Conservation (phyloP, 2,329 filamentous ascomycete species). For the Fusarium sp. region DNA sequence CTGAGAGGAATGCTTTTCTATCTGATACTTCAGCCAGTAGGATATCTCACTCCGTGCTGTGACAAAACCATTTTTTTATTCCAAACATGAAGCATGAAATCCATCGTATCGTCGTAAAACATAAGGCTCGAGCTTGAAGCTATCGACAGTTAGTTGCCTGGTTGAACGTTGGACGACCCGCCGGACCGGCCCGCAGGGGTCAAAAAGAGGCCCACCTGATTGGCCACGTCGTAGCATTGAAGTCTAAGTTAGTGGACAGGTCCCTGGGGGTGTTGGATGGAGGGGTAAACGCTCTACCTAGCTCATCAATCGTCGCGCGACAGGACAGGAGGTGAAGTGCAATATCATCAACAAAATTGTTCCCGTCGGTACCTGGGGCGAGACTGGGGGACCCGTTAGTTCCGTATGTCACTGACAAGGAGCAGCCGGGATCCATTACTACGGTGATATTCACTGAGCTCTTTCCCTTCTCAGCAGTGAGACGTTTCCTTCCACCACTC, state of each 20-base stretch:
- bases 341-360: slow-evolving; percentile 21
- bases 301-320: slow-evolving; percentile 1
- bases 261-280: slow-evolving; percentile 20
- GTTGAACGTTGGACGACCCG: slow-evolving; percentile 23
- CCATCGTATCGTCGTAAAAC: background rate
- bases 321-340: background rate
- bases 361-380: background rate
- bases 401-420: background rate
- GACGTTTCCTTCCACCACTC: slow-evolving; percentile 27
- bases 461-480: slow-evolving; percentile 22
- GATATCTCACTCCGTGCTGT: background rate
- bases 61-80: background rate
- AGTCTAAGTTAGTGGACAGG: slow-evolving; percentile 6
- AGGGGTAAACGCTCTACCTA: slow-evolving; percentile 18
- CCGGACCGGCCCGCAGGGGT: slow-evolving; percentile 43
- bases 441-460: slow-evolving; percentile 14
- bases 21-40: background rate
- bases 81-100: slow-evolving; percentile 6
- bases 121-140: background rate
- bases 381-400: background rate
- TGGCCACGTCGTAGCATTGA: slow-evolving; percentile 17
- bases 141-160: slow-evolving; percentile 10
- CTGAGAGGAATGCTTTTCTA: background rate
- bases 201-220: slow-evolving; percentile 9
- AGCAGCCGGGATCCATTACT: background rate